Evolutionary conservation across 768 basidiomycete species (phyloP), one percentile per base, ranked within the genome.

Genomic region (Lactifluus pinguis): DNA sequence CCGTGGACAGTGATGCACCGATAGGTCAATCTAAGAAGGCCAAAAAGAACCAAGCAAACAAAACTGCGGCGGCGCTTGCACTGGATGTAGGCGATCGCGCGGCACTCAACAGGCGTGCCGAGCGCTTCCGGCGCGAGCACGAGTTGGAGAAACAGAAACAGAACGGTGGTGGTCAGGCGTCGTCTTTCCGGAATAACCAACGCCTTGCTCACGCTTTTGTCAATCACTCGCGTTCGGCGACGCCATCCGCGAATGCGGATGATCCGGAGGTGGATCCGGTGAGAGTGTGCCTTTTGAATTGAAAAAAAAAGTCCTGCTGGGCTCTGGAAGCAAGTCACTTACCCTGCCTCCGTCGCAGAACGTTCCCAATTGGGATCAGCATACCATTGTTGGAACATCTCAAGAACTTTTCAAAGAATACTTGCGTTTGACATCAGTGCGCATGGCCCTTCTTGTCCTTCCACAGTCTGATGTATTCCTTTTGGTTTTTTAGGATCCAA

Each of bases 391-490:
- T 58, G 97, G 97, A 53, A 95, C 88, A 45, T 93, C 82, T 55
- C 79, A 80, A 68, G 89, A 89, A 66, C 75, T 97, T 29, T 98
- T 98, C 79, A 99, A 98, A 76, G 90, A 95, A 63, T 99, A 98
- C 72, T 77, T 99, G 17, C 85, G 97, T 48, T 75, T 99, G 59
- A 99, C 97, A 49, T 87, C 90, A 66, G 94, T 93, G 66, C 62
- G 81, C 69, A 29, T 61, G 48, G n/a, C 13, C 3, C 17, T 15
- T 25, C 25, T 19, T 15, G n/a, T 61, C 36, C 5, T 54, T 38
- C 47, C 2, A 41, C 54, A 36, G 36, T 53, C 62, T 50, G 34
- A 54, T 42, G 7, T 34, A 25, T 17, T 49, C 8, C 36, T 49
- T 39, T n/a, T n/a, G 10, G n/a, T 9, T 48, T 25, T 52, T 11